These are phyloP conservation scores for Xylaria sp. DNA, from an alignment of 2,329 filamentous ascomycete species.

Conservation along the genomic window DNA sequence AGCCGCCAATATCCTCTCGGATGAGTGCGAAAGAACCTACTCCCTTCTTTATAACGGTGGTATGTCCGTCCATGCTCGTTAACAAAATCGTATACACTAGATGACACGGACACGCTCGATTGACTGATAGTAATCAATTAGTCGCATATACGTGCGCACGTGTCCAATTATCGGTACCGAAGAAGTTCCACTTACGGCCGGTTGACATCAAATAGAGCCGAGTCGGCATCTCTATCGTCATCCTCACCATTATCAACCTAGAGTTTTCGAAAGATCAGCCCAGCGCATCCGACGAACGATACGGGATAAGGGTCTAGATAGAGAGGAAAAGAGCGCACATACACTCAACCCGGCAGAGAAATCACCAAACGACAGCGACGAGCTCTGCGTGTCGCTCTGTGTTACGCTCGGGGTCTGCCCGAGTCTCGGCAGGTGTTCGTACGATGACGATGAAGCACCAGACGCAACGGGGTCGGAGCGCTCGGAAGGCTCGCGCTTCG, in stretches of 20 bases:
- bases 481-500: constrained; percentile 1
- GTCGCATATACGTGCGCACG: not conserved
- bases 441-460: constrained; percentile 13
- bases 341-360: constrained; percentile 37
- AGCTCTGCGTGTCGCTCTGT: constrained; percentile 34
- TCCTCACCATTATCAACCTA: constrained; percentile 30
- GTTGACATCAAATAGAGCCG: constrained; percentile 33
- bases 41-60: constrained; percentile 45
- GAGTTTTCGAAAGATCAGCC: not conserved
- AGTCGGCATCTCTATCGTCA: constrained; percentile 29
- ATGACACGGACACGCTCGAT: constrained; percentile 43
- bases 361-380: constrained; percentile 28
- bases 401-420: constrained; percentile 23
- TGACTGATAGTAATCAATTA: constrained; percentile 15
- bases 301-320: too few relatives aligned
- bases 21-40: constrained; percentile 34
- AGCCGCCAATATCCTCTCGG: not conserved
- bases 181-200: constrained; percentile 26
- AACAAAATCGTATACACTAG: constrained; percentile 45
- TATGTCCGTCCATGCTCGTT: constrained; percentile 44
- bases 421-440: constrained; percentile 25
- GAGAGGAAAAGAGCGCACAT: not conserved
- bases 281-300: not conserved
- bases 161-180: not conserved
- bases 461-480: constrained; percentile 13